Conservation (phyloP, 345 rosid species). For the Rhodamnia rubescens region DNA sequence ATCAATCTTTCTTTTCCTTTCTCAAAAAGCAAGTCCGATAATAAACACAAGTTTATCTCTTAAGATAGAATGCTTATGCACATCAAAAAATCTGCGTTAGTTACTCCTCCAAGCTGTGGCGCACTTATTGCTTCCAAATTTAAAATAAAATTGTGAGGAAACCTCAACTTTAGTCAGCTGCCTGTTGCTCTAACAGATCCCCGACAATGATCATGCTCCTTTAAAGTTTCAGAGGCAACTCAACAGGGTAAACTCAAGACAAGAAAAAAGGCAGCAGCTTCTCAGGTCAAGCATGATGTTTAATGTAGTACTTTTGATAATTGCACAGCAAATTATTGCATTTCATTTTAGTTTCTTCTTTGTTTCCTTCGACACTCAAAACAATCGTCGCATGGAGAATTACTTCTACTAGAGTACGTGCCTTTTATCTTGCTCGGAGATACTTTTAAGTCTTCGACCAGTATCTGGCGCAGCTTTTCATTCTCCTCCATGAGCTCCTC, state of each 20-base stretch:
- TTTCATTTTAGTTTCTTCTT: conserved; percentile 34
- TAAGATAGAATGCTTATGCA: background rate
- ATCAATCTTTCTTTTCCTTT: background rate
- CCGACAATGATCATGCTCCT: background rate
- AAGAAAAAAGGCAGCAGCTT: background rate
- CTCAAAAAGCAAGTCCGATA: background rate
- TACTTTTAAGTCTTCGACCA: conserved; percentile 69
- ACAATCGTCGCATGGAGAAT: conserved; percentile 53
- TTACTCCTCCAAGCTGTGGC: background rate
- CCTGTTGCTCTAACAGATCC: background rate
- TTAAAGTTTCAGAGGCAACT: background rate
- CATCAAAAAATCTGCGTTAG: background rate
- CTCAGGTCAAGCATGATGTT: background rate
- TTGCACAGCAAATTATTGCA: background rate
- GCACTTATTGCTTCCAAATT: background rate
- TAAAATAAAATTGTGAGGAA: background rate
- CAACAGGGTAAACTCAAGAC: background rate
- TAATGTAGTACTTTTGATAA: background rate
- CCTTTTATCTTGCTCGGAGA: conserved; percentile 53
- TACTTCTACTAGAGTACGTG: conserved; percentile 21
- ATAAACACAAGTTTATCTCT: background rate
- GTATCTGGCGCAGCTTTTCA: conserved; percentile 58
- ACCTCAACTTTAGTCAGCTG: background rate
- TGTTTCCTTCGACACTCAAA: conserved; percentile 88
- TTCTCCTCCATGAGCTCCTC: conserved; percentile 77